Conservation (phyloP, 2,329 filamentous ascomycete genomes). For the Claviceps fusiformis region DNA sequence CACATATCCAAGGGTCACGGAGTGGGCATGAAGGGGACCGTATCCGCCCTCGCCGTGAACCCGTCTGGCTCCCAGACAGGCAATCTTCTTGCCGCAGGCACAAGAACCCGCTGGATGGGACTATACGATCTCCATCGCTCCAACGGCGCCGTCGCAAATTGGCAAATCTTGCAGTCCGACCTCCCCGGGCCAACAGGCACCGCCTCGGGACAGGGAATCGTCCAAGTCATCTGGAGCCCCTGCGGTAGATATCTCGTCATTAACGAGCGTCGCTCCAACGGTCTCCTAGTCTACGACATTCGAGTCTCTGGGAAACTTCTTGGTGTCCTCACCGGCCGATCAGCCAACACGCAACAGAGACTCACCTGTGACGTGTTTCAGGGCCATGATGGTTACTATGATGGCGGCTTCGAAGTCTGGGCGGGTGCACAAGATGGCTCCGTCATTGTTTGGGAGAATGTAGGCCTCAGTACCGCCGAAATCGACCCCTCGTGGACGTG, state of each 20-base stretch:
- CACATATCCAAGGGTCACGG: slow-evolving; percentile 46
- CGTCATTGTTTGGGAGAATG: slow-evolving; percentile 45
- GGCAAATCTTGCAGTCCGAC: slow-evolving; percentile 44
- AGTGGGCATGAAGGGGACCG: slow-evolving; percentile 49
- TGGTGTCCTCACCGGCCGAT: slow-evolving; percentile 36
- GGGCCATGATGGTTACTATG: slow-evolving; percentile 16
- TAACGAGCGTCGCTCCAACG: slow-evolving; percentile 42
- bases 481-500: slow-evolving; percentile 35
- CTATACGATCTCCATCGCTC: slow-evolving; percentile 46
- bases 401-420: slow-evolving; percentile 46
- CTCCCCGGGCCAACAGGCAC: slow-evolving; percentile 20
- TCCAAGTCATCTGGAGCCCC: slow-evolving; percentile 47
- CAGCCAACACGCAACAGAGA: slow-evolving; percentile 39
- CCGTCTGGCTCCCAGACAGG: slow-evolving; percentile 18
- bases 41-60: slow-evolving; percentile 41
- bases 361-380: slow-evolving; percentile 42
- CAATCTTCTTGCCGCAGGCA: slow-evolving; percentile 44
- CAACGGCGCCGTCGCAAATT: slow-evolving; percentile 41
- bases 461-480: slow-evolving; percentile 33
- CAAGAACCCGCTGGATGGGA: slow-evolving; percentile 49
- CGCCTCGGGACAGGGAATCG: slow-evolving; percentile 48
- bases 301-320: slow-evolving; percentile 45
- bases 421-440: slow-evolving; percentile 40
- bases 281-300: slow-evolving; percentile 49
- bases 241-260: slow-evolving; percentile 51